These are phyloP conservation scores for Fusarium poae DNA, from an alignment of 2,329 filamentous ascomycete genomes.

Conservation along the genomic window DNA sequence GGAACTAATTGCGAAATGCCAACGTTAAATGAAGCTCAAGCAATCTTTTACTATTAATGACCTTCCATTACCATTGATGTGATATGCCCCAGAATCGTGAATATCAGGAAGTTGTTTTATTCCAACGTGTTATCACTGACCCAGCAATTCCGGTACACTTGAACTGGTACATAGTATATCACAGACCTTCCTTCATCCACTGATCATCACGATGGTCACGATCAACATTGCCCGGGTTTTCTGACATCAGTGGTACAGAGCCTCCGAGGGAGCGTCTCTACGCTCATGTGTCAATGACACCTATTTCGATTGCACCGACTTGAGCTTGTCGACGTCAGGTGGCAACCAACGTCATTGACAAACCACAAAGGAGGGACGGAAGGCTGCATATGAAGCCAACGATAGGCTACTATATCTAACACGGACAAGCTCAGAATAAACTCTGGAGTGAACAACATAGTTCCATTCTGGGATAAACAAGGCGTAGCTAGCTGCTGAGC, in stretches of 20 bases:
- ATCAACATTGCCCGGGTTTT: background rate
- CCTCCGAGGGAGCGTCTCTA: background rate
- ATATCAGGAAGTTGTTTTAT: background rate
- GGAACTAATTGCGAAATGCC: conserved; percentile 52
- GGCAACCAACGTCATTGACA: conserved; percentile 38
- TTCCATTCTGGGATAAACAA: conserved; percentile 1
- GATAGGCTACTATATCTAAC: conserved; percentile 17
- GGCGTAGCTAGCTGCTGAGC: too few species aligned
- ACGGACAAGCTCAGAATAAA: conserved; percentile 22
- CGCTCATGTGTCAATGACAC: background rate
- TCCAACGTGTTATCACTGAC: background rate
- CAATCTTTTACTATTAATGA: conserved; percentile 24
- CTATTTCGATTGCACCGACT: conserved; percentile 1
- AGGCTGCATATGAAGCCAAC: conserved; percentile 17
- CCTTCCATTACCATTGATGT: background rate
- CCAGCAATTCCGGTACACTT: background rate
- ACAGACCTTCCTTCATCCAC: background rate
- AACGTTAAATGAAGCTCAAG: conserved; percentile 49
- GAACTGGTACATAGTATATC: background rate
- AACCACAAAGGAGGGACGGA: conserved; percentile 3
- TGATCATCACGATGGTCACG: conserved; percentile 5
- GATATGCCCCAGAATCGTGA: background rate
- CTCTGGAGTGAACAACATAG: conserved; percentile 15
- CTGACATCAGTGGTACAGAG: conserved; percentile 12
- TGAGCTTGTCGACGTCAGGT: conserved; percentile 21